Evolutionary conservation across 306 rosid species (phyloP).

Genomic region (Spatholobus suberectus): DNA sequence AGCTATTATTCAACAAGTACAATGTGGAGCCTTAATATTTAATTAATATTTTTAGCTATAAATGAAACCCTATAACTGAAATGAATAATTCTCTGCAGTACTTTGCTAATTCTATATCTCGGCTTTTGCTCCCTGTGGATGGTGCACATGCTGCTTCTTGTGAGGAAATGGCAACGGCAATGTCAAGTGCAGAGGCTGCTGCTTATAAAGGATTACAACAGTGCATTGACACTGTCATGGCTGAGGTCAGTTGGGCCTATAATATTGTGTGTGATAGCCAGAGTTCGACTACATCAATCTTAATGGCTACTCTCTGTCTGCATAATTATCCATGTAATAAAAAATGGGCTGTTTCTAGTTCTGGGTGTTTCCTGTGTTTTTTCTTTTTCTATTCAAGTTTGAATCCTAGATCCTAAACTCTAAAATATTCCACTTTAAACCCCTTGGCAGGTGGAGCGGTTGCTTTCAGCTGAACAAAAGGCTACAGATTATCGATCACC

Average conservation of each 20-base stretch:
- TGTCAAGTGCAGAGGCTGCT: slow-evolving; percentile 99
- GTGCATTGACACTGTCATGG: slow-evolving; percentile 98
- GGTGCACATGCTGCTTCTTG: slow-evolving; percentile 99
- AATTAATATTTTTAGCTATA: slow-evolving; percentile 20
- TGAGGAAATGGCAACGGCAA: slow-evolving; percentile 97
- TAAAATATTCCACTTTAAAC: slow-evolving; percentile 34
- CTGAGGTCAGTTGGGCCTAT: slow-evolving; percentile 74
- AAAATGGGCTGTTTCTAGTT: slow-evolving; percentile 7
- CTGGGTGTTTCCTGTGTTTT: slow-evolving; percentile 5
- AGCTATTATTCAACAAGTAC: slow-evolving; percentile 97
- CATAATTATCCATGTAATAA: slow-evolving; percentile 25
- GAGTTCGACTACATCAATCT: slow-evolving; percentile 16
- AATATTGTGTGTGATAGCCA: slow-evolving; percentile 16
- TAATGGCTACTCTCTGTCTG: slow-evolving; percentile 19
- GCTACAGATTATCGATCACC: slow-evolving; percentile 87
- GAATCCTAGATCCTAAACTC: slow-evolving; percentile 16
- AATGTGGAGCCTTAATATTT: slow-evolving; percentile 40
- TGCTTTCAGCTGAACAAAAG: slow-evolving; percentile 98
- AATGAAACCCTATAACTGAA: slow-evolving; percentile 36
- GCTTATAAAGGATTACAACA: slow-evolving; percentile 88
- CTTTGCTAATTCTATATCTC: slow-evolving; percentile 92
- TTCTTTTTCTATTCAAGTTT: background rate
- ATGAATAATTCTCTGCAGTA: slow-evolving; percentile 63
- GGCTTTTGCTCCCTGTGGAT: slow-evolving; percentile 97
- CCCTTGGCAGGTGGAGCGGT: slow-evolving; percentile 80